phyloP scores from a whole-genome alignment of 352 stramenopile species.

The Pythium plurisporium region DNA sequence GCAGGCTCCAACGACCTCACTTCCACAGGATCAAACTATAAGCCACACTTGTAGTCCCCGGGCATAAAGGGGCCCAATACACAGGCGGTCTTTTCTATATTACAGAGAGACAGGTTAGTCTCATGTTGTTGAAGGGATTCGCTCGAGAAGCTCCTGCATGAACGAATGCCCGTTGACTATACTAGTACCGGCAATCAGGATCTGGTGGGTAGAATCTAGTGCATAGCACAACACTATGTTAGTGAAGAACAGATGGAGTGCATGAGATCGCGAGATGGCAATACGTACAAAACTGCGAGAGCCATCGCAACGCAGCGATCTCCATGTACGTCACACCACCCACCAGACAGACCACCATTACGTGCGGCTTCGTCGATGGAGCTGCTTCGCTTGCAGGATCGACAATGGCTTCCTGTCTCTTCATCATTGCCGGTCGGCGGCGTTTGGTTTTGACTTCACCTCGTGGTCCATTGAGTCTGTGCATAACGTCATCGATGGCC shows the following conservation, averaged over 20 bases:
- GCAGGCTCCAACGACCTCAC: conserved; percentile 53
- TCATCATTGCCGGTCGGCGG: neutral
- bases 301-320: conserved; percentile 69
- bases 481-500: conserved; percentile 44
- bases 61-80: neutral
- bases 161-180: conserved; percentile 53
- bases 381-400: too few relatives aligned
- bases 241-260: neutral
- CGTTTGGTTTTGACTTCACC: conserved; percentile 40
- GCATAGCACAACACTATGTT: neutral
- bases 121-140: conserved; percentile 31
- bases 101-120: neutral
- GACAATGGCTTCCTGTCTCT: neutral
- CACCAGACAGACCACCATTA: conserved; percentile 64
- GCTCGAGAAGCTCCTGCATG: conserved; percentile 47
- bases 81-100: neutral
- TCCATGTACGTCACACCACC: conserved; percentile 70
- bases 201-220: conserved; percentile 48
- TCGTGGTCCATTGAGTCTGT: conserved; percentile 41
- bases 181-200: conserved; percentile 58
- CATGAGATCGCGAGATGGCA: neutral
- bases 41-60: conserved; percentile 38
- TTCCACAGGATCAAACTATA: conserved; percentile 61
- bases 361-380: conserved; percentile 28
- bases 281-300: conserved; percentile 58